Evolutionary conservation across 1,284 basidiomycete species (phyloP), one percentile per base, ranked within the genome.

Genomic region (Anthracocystis setariae): DNA sequence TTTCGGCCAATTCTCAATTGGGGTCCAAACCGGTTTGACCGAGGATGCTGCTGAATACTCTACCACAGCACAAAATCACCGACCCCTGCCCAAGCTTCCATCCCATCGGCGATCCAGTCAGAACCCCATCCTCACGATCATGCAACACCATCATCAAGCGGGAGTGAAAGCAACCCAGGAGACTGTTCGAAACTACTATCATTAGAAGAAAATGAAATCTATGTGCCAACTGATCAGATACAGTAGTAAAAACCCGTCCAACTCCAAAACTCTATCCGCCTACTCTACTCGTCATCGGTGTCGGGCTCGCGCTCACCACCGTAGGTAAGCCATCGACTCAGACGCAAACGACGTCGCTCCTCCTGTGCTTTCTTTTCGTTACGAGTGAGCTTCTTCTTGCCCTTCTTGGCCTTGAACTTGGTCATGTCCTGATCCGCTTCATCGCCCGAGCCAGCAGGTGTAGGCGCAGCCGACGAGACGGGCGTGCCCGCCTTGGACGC

Each of bases 391-490:
- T 82, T 82, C 77, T 82, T 82, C 77, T 82, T 82, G 51, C 76
- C 76, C 74, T 81, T 82, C 59, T 76, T 80, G 37, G 75, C 78
- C 72, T 82, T 82, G 63, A 82, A 73, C 62, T 80, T 81, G 42
- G 68, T 72, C 77, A 80, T 81, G 61, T 82, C 78, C 46, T 78
- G 73, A 29, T 83, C 83, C 7, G 74, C 80, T 52, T 85, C 84
- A 53, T 85, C 85, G 53, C 84, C 86, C 13, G 82, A 83, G 3
- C 78, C 82, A 5, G 82, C 85, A 15, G 84, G 85, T 18, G 85
- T 84, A 39, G 82, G 81, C 0, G 82, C 81, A 5, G 83, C 84
- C 32, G 78, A 79, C 12, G 78, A 80, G 0, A 72, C 59, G n/a
- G 83, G 79, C 21, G 80, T 83, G 43, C 86, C 80, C 24, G 78